These are phyloP conservation scores for Chaetomiaceae sp. DNA, from an alignment of 2,329 filamentous ascomycete genomes.

Conservation along the genomic window DNA sequence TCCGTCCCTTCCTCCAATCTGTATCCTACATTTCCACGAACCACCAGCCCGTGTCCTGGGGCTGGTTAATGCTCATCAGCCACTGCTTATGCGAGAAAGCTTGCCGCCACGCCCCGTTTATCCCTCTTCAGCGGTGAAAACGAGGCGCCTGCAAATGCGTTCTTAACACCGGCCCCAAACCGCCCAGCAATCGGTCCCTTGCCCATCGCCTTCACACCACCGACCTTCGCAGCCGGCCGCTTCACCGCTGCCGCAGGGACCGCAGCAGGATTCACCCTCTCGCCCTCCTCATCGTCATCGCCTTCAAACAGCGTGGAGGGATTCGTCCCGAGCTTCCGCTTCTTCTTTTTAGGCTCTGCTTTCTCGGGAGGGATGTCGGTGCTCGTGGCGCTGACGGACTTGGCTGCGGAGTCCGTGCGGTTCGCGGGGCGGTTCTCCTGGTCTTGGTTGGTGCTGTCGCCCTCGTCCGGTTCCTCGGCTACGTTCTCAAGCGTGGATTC, in stretches of 20 bases:
- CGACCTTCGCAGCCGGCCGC: slow-evolving; percentile 26
- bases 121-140: slow-evolving; percentile 74
- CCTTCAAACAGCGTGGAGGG: slow-evolving; percentile 67
- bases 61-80: background rate
- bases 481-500: slow-evolving; percentile 38
- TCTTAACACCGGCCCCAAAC: slow-evolving; percentile 39
- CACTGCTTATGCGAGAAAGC: slow-evolving; percentile 52
- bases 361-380: slow-evolving; percentile 21
- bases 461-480: slow-evolving; percentile 31
- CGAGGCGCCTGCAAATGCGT: slow-evolving; percentile 46
- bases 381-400: slow-evolving; percentile 18
- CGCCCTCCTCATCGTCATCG: slow-evolving; percentile 55
- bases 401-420: slow-evolving; percentile 31
- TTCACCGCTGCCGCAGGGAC: slow-evolving; percentile 8
- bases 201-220: slow-evolving; percentile 21
- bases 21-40: background rate
- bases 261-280: slow-evolving; percentile 26
- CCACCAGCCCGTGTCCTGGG: background rate
- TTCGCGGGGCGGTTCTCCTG: slow-evolving; percentile 36
- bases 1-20: background rate
- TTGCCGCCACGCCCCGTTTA: slow-evolving; percentile 57
- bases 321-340: slow-evolving; percentile 64
- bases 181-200: slow-evolving; percentile 26
- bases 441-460: slow-evolving; percentile 22
- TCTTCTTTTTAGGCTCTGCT: slow-evolving; percentile 57